phyloP scores from a whole-genome alignment of 1,139 yeast genomes.

The Scheffersomyces quercinus region DNA sequence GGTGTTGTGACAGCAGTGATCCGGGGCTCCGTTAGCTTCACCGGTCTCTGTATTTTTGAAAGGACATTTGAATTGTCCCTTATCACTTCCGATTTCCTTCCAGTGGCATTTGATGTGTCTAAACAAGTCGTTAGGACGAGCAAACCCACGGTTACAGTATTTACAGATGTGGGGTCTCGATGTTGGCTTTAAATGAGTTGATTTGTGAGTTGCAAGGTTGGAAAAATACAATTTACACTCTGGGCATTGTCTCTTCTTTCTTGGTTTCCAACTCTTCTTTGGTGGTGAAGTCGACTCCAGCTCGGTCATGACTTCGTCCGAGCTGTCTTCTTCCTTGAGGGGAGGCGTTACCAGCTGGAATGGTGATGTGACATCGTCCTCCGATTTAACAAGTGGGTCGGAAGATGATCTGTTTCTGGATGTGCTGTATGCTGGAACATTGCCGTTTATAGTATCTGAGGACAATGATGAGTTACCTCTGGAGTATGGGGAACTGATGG shows the following conservation, averaged over 20 bases:
- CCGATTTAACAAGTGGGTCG: conserved; percentile 1
- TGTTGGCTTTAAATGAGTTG: conserved; percentile 75
- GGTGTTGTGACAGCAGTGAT: conserved; percentile 68
- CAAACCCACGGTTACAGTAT: conserved; percentile 80
- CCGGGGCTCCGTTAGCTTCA: conserved; percentile 15
- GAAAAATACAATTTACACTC: conserved; percentile 75
- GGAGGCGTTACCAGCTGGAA: conserved; percentile 1
- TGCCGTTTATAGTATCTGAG: conserved; percentile 1
- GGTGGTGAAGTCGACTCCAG: conserved; percentile 4
- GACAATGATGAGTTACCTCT: not conserved
- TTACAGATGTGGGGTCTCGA: conserved; percentile 78
- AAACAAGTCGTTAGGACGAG: conserved; percentile 81
- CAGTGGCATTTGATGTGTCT: conserved; percentile 85
- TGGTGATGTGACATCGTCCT: not conserved
- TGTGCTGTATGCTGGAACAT: too few relatives aligned
- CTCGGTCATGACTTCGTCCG: conserved; percentile 3
- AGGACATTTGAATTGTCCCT: conserved; percentile 51
- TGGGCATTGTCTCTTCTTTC: conserved; percentile 84
- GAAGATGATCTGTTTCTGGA: conserved; percentile 2
- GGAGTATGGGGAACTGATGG: conserved; percentile 8
- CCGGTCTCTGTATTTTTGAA: conserved; percentile 28
- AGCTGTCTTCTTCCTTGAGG: not conserved
- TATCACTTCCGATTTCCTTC: conserved; percentile 59
- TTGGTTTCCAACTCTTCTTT: conserved; percentile 40
- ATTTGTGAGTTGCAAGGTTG: conserved; percentile 82